These are phyloP conservation scores for Cladophialophora chaetospira DNA, from an alignment of 2,329 filamentous ascomycete genomes.

Conservation along the genomic window DNA sequence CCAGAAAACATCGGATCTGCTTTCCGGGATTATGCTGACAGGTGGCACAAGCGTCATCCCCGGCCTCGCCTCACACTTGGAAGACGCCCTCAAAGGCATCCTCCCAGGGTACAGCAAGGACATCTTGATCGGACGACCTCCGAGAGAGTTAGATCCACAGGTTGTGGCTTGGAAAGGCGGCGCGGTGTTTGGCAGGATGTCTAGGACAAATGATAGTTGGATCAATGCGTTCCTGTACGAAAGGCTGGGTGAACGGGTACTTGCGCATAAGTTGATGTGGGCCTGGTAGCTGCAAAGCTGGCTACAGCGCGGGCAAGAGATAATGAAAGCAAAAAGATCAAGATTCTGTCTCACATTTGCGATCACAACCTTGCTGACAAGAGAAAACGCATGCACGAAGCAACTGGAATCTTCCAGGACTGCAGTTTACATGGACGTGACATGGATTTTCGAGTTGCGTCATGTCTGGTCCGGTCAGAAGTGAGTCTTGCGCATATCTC, in stretches of 20 bases:
- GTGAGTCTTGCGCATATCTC: too few species aligned
- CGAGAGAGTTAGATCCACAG: slow-evolving; percentile 91
- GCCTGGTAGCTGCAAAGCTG: too few species aligned
- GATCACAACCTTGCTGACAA: too few species aligned
- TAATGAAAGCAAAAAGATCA: too few species aligned
- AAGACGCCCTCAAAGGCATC: slow-evolving; percentile 74
- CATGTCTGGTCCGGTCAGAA: too few species aligned
- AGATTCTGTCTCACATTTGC: too few species aligned
- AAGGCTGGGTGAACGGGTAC: slow-evolving; percentile 73
- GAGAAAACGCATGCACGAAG: too few species aligned
- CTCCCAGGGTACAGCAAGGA: slow-evolving; percentile 65
- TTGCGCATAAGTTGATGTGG: slow-evolving; percentile 80
- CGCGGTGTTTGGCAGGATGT: slow-evolving; percentile 89
- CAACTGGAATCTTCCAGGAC: too few species aligned
- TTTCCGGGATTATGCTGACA: slow-evolving; percentile 87
- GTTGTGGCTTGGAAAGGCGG: slow-evolving; percentile 98
- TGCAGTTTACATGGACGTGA: too few species aligned
- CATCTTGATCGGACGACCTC: slow-evolving; percentile 68
- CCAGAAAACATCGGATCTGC: slow-evolving; percentile 86
- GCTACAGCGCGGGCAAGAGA: too few species aligned
- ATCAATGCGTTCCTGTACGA: slow-evolving; percentile 87
- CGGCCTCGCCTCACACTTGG: slow-evolving; percentile 77
- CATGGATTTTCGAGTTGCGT: too few species aligned
- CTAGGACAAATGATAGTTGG: slow-evolving; percentile 90
- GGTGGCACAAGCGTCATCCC: slow-evolving; percentile 81